Base-by-base conservation (phyloP, 257 asterid genomes). In the Lavandula angustifolia region DNA sequence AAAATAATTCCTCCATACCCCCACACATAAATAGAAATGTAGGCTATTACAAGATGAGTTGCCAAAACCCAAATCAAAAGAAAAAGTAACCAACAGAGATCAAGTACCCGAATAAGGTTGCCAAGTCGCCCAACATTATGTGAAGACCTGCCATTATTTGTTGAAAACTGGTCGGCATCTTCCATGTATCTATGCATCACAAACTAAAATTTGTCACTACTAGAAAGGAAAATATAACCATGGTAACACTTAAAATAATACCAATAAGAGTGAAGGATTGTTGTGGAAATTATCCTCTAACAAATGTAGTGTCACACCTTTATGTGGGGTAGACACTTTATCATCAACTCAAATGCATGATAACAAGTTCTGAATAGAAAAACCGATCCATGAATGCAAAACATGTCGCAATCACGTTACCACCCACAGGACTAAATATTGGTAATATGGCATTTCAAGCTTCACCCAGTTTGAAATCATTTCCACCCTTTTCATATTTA, bases 61-160 rank as follows among this genome's bases (percentile, higher is more conserved):
- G 27, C 27, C 27, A 22, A 22, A 22, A 22, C 27, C 27, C 1
- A 22, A 22, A 22, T 2, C 27, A 22, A 22, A 22, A 22, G 27
- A 22, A 22, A 22, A 22, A 22, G 7, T 43, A 18, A 63, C 40
- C 43, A 61, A 52, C 10, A 22, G 14, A 56, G 53, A 54, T 44
- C 5, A 14, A 43, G 51, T 81, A 90, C 99, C 87, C 95, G 88
- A 65, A 94, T 81, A 67, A 94, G 96, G 78, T 72, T 87, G 62
- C 97, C 99, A 54, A 94, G 82, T 4, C 92, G 95, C 55, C 99
- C 99, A 75, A 94, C 75, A 70, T 43, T 86, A 72, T 94, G 99
- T 70, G 95, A 76, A 76, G 97, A 76, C 76, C 96, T 85, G 43
- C 84, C 86, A 76, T 86, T 90, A 72, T 52, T 85, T 38, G 85